Conservation (phyloP, 441 rosid genomes). For the Euphorbia celastroides region DNA sequence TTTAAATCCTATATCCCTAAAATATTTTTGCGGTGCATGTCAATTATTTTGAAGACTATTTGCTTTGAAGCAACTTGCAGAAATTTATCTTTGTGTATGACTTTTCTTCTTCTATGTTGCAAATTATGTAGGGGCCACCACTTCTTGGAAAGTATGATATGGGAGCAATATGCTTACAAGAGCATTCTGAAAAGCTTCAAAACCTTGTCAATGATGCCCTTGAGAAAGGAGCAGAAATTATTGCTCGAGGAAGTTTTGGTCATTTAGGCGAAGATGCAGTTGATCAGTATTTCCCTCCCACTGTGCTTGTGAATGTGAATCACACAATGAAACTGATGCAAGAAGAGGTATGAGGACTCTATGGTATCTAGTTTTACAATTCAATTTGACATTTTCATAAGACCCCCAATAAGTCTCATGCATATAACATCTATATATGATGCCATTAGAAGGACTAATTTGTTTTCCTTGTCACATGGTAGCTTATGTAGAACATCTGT, state of each 20-base stretch:
- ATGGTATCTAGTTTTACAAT: neutral
- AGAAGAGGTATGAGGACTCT: slow-evolving; percentile 83
- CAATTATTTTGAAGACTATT: neutral
- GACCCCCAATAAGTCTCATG: neutral
- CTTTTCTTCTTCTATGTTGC: neutral
- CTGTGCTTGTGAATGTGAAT: slow-evolving; percentile 72
- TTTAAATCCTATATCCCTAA: neutral
- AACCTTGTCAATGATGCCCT: slow-evolving; percentile 76
- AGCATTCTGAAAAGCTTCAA: slow-evolving; percentile 88
- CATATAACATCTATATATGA: neutral
- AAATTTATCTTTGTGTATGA: neutral
- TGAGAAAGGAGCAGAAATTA: slow-evolving; percentile 87
- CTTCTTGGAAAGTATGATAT: slow-evolving; percentile 82
- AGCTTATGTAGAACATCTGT: neutral
- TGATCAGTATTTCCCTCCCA: slow-evolving; percentile 94
- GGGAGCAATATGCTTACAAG: slow-evolving; percentile 98
- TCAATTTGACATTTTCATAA: slow-evolving; percentile 7
- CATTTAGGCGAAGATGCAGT: slow-evolving; percentile 87
- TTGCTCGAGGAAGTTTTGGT: slow-evolving; percentile 93
- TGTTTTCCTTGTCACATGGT: neutral
- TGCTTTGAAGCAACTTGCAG: neutral
- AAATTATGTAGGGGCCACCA: slow-evolving; percentile 73
- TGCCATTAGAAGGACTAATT: neutral
- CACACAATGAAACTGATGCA: slow-evolving; percentile 93
- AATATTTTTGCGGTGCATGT: neutral